A percentile compares a stretch with the other conserved stretches of the same genome.
Evolutionary conservation across 1,284 basidiomycete genomes (phyloP).

Genomic region (Pseudozyma tsukubaensis): DNA sequence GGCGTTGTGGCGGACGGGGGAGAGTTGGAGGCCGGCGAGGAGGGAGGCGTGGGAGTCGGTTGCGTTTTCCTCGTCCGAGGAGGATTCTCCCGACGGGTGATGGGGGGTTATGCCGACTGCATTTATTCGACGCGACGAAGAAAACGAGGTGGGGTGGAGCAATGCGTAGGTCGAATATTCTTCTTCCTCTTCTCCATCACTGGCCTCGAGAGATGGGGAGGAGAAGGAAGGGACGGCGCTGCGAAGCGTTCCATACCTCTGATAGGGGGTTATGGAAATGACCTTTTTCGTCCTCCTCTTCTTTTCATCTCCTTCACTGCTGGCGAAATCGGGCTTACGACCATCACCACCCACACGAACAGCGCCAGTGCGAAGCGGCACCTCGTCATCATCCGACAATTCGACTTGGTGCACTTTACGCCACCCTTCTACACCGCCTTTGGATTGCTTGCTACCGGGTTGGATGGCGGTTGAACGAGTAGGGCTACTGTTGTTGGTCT

Average conservation of each 20-base stretch:
- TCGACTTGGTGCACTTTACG: constrained; percentile 23
- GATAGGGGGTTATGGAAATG: constrained; percentile 45
- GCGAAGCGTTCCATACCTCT: constrained; percentile 31
- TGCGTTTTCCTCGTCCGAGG: constrained; percentile 5
- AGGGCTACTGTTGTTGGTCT: not conserved
- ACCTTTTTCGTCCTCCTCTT: constrained; percentile 9
- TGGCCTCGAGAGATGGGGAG: not conserved
- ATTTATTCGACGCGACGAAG: constrained; percentile 1
- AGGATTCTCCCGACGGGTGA: not conserved
- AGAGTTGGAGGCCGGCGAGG: constrained; percentile 32
- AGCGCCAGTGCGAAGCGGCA: not conserved
- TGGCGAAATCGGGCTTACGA: too few species aligned
- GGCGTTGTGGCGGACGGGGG: constrained; percentile 18
- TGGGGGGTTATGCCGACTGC: constrained; percentile 11
- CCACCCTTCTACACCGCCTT: constrained; percentile 5
- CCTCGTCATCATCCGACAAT: constrained; percentile 38
- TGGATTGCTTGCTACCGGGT: not conserved
- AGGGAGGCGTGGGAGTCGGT: constrained; percentile 4
- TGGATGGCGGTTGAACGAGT: not conserved
- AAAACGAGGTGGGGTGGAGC: not conserved
- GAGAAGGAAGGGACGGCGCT: not conserved
- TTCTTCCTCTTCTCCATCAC: constrained; percentile 22
- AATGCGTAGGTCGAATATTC: constrained; percentile 7
- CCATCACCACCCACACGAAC: not conserved
- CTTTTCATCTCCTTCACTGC: not conserved